Evolutionary conservation across 176 grass and related monocot species (phyloP), one percentile per base, ranked within the genome.

Genomic region (Hsuehochloa calcarea): DNA sequence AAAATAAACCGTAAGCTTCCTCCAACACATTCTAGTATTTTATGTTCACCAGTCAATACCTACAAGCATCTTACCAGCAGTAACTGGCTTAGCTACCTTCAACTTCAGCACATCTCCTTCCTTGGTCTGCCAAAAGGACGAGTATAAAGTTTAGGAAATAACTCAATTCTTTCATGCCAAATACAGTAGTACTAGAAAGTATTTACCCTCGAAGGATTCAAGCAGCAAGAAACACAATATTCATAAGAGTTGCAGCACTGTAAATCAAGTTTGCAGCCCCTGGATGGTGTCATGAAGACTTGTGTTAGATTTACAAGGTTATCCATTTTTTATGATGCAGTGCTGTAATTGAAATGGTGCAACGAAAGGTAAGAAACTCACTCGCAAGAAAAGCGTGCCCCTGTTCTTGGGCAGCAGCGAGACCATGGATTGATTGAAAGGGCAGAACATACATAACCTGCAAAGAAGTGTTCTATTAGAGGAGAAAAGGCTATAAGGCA

Each of bases 191-290:
- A 40, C 31, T 51, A 35, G 29, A 60, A 78, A 87, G 20, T 45
- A 82, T 68, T 84, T 89, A 99, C 93, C 88, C 72, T 95, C 19
- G 84, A 89, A 82, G 96, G 93, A 88, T 94, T 43, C 72, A 96
- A 90, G 90, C 96, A 96, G 89, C 96, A 99, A 27, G 96, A 99
- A 67, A 99, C 93, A 65, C 93, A 98, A 85, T 94, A 96, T 84
- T 99, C 96, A 75, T 96, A 96, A 55, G 96, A 90, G 63, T 96
- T 87, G 85, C 96, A 98, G 62, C 96, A 98, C 41, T 89, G 88
- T 65, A 65, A 88, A 66, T 77, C 85, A 81, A 86, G 85, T 55
- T 94, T 88, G 88, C 96, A 98, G 55, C 96, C 93, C 77, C 96
- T 98, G 90, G 9, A 88, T 58, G 63, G 80, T 70, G 45, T 47